Conservation (phyloP, 805 yeast species). For the Suhomyces pyralidae region DNA sequence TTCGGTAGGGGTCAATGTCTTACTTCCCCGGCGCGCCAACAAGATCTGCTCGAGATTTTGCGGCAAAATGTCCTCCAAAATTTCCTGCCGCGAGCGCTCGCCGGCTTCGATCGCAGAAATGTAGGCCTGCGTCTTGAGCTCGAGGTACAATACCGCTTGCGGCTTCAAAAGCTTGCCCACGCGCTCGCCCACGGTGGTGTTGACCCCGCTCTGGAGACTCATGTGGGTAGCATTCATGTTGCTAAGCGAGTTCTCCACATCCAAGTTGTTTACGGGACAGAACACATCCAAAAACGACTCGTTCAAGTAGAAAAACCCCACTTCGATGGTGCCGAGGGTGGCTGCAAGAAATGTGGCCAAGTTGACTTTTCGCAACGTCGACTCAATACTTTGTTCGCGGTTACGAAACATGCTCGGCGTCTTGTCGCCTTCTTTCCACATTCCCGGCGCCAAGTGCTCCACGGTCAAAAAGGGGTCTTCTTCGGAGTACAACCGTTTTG, state of each 20-base stretch:
- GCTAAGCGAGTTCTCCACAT: conserved; percentile 44
- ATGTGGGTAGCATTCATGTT: conserved; percentile 30
- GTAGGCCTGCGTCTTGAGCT: conserved; percentile 92
- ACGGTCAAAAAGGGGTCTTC: conserved; percentile 72
- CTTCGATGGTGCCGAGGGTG: conserved; percentile 75
- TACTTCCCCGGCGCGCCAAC: conserved; percentile 34
- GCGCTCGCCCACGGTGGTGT: conserved; percentile 34
- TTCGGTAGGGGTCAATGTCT: conserved; percentile 67
- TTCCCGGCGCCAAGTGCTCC: conserved; percentile 66
- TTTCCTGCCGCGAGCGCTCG: conserved; percentile 59
- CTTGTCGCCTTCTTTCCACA: conserved; percentile 61
- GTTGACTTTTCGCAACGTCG: conserved; percentile 78
- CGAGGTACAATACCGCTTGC: conserved; percentile 76
- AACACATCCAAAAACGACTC: conserved; percentile 83
- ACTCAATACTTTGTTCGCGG: conserved; percentile 58
- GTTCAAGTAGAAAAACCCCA: conserved; percentile 84
- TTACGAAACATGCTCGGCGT: conserved; percentile 58
- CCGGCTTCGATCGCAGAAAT: conserved; percentile 78
- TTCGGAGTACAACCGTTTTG: conserved; percentile 65
- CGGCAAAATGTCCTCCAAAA: conserved; percentile 77
- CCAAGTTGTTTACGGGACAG: conserved; percentile 67
- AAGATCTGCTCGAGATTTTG: conserved; percentile 51
- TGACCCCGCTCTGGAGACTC: conserved; percentile 33
- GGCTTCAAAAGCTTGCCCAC: conserved; percentile 67
- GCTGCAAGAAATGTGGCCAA: conserved; percentile 87